A percentile compares a stretch with the other conserved stretches of the same genome.
Conservation (phyloP, 1,284 basidiomycete species). For the Trichosporon faecale region DNA sequence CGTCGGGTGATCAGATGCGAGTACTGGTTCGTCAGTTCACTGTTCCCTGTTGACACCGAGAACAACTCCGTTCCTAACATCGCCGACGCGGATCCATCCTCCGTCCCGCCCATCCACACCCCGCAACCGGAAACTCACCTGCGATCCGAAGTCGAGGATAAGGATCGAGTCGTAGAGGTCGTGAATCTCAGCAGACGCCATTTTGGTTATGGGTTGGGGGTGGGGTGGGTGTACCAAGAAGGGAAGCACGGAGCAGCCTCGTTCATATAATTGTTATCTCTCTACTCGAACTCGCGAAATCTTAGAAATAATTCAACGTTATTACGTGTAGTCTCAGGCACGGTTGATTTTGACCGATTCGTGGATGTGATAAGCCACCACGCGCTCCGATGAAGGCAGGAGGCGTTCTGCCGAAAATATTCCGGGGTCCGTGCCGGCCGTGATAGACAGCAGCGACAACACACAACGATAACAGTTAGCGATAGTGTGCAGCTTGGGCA, state of each 20-base stretch:
- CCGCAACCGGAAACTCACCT: slow-evolving; percentile 57
- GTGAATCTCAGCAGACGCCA: slow-evolving; percentile 64
- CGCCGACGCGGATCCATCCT: not conserved
- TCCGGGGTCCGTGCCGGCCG: not conserved
- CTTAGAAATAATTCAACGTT: slow-evolving; percentile 1
- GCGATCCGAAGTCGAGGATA: slow-evolving; percentile 96
- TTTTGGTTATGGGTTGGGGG: slow-evolving; percentile 21
- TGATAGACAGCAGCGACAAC: not conserved
- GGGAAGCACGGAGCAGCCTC: not conserved
- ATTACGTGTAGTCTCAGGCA: slow-evolving; percentile 3
- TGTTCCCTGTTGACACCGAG: not conserved
- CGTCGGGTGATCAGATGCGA: slow-evolving; percentile 96
- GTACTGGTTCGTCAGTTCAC: slow-evolving; percentile 60
- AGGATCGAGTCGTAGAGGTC: slow-evolving; percentile 95
- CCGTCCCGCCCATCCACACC: not conserved
- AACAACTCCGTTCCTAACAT: not conserved
- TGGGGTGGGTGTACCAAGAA: slow-evolving; percentile 13
- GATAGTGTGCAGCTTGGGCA: not conserved
- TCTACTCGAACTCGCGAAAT: not conserved
- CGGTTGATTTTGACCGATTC: not conserved
- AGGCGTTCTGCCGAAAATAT: not conserved
- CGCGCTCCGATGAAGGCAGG: not conserved
- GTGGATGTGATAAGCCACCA: not conserved
- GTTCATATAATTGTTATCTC: slow-evolving; percentile 8
- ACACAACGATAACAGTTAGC: not conserved